These are phyloP conservation scores for Fusarium tuaranense DNA, from an alignment of 2,329 filamentous ascomycete genomes.

Conservation along the genomic window DNA sequence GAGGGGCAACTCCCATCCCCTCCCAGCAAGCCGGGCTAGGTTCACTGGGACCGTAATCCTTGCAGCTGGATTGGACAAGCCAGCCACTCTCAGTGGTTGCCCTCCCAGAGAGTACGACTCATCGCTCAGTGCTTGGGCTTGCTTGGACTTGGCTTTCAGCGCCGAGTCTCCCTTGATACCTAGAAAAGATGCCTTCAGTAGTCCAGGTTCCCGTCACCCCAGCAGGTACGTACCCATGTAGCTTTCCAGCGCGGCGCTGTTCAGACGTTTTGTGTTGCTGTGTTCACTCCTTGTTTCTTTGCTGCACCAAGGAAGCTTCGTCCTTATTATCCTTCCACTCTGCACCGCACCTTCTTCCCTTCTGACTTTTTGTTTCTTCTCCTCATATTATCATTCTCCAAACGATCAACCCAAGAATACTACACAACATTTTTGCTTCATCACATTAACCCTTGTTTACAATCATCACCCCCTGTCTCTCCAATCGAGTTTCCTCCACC, in stretches of 20 bases:
- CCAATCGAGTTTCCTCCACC: neutral
- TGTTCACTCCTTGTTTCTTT: constrained; percentile 36
- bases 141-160: constrained; percentile 26
- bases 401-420: constrained; percentile 23
- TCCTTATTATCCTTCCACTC: constrained; percentile 37
- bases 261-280: constrained; percentile 11
- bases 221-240: constrained; percentile 40
- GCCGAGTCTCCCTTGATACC: constrained; percentile 37
- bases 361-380: constrained; percentile 15
- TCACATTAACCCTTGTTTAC: constrained; percentile 12
- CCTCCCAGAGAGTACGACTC: constrained; percentile 27
- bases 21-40: constrained; percentile 37
- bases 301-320: neutral
- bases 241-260: neutral
- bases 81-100: constrained; percentile 31
- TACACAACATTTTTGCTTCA: constrained; percentile 13
- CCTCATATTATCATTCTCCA: constrained; percentile 22
- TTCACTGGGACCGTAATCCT: constrained; percentile 35
- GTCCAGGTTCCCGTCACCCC: constrained; percentile 44
- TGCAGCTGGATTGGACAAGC: constrained; percentile 35
- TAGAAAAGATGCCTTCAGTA: constrained; percentile 48
- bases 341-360: constrained; percentile 11
- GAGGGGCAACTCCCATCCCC: neutral
- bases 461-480: constrained; percentile 7
- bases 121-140: constrained; percentile 36